phyloP scores from a whole-genome alignment of 306 rosid species.

The Cercis canadensis region DNA sequence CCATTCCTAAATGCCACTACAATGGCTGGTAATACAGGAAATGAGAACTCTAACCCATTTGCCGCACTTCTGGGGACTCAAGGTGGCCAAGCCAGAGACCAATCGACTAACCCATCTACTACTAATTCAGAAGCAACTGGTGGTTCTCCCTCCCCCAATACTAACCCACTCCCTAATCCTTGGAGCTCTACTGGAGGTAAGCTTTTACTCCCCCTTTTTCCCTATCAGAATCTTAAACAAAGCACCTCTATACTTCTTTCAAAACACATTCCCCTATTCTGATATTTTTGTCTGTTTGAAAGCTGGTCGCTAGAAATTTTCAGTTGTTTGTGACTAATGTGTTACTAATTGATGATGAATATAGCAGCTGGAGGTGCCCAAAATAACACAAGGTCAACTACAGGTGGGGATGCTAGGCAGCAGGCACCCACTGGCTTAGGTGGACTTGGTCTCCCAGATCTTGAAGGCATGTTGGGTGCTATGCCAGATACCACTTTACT shows the following conservation, averaged over 20 bases:
- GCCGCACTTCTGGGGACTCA: conserved; percentile 56
- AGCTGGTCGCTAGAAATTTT: conserved; percentile 27
- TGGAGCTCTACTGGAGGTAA: conserved; percentile 73
- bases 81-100: conserved; percentile 65
- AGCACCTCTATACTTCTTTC: background rate
- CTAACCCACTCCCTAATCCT: conserved; percentile 95
- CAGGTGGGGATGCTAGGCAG: conserved; percentile 62
- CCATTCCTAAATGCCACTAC: conserved; percentile 90
- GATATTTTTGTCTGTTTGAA: background rate
- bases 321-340: conserved; percentile 3
- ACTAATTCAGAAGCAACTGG: conserved; percentile 59
- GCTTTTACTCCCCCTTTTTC: conserved; percentile 34
- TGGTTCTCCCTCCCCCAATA: conserved; percentile 76
- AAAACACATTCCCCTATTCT: background rate
- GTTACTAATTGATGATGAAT: conserved; percentile 30
- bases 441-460: conserved; percentile 69
- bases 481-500: conserved; percentile 63
- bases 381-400: conserved; percentile 56
- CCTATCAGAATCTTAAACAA: conserved; percentile 11
- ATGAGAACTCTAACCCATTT: conserved; percentile 54
- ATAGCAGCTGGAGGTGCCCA: conserved; percentile 66
- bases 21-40: conserved; percentile 73
- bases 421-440: conserved; percentile 63
- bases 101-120: conserved; percentile 60
- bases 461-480: conserved; percentile 66